phyloP scores from a whole-genome alignment of 2,329 filamentous ascomycete species.

The Fusarium nodosum region DNA sequence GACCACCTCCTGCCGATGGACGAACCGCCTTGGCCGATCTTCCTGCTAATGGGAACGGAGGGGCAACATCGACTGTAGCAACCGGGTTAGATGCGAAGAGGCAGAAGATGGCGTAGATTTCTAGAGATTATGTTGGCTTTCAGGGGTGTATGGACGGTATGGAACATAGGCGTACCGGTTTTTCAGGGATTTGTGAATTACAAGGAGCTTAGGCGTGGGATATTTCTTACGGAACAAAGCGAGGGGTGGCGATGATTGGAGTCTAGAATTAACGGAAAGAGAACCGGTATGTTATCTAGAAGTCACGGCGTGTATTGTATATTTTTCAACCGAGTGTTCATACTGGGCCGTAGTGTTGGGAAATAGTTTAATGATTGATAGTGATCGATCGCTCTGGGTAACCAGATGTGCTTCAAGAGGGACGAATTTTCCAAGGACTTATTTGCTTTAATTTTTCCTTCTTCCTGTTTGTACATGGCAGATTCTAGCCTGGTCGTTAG shows the following conservation, averaged over 20 bases:
- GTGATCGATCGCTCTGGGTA: background rate
- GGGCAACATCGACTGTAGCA: constrained; percentile 37
- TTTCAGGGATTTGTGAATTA: constrained; percentile 23
- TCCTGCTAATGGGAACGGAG: constrained; percentile 58
- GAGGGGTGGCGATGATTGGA: constrained; percentile 20
- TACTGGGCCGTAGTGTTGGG: background rate
- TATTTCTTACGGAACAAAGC: constrained; percentile 23
- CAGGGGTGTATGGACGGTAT: constrained; percentile 15
- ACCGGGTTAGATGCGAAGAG: constrained; percentile 64
- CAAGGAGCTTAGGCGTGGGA: constrained; percentile 44
- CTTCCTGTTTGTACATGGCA: constrained; percentile 30
- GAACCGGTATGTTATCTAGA: constrained; percentile 13
- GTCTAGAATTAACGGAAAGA: constrained; percentile 14
- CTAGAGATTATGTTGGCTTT: constrained; percentile 4
- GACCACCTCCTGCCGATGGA: constrained; percentile 57
- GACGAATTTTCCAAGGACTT: background rate
- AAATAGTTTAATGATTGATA: background rate
- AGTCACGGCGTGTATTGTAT: constrained; percentile 12
- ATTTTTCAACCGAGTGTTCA: background rate
- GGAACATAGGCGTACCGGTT: constrained; percentile 39
- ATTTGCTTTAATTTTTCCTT: constrained; percentile 3
- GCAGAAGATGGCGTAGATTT: constrained; percentile 60
- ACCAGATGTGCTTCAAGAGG: background rate
- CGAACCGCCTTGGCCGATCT: constrained; percentile 66
- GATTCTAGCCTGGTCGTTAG: constrained; percentile 8